phyloP scores from a whole-genome alignment of 129 eudicot genomes.

The Erigeron canadensis region DNA sequence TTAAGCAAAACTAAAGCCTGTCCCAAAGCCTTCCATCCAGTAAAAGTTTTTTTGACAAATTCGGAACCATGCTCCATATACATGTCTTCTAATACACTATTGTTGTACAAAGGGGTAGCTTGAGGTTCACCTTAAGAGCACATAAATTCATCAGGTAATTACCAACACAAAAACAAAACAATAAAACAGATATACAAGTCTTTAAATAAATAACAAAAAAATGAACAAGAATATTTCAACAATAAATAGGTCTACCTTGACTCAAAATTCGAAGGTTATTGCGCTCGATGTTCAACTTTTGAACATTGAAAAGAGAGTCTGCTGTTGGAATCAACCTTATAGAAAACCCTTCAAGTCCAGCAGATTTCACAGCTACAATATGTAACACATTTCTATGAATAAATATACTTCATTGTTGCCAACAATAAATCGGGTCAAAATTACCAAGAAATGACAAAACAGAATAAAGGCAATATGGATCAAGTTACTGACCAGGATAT shows the following conservation, averaged over 20 bases:
- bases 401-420: not conserved
- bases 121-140: slow-evolving; percentile 39
- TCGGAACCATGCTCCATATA: slow-evolving; percentile 69
- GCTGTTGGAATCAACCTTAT: slow-evolving; percentile 82
- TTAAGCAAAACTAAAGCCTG: slow-evolving; percentile 81
- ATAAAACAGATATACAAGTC: not conserved
- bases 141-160: slow-evolving; percentile 24
- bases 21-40: slow-evolving; percentile 66
- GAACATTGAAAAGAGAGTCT: slow-evolving; percentile 50
- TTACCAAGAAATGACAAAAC: not conserved
- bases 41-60: slow-evolving; percentile 51
- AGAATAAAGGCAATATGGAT: not conserved
- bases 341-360: slow-evolving; percentile 44
- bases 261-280: slow-evolving; percentile 57
- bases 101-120: slow-evolving; percentile 78
- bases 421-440: slow-evolving; percentile 3
- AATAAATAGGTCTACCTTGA: slow-evolving; percentile 47
- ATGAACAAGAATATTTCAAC: not conserved
- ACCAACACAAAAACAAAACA: slow-evolving; percentile 1
- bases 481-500: slow-evolving; percentile 60
- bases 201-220: not conserved
- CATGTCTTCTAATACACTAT: slow-evolving; percentile 92
- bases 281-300: slow-evolving; percentile 62
- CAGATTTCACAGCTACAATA: slow-evolving; percentile 47
- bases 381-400: slow-evolving; percentile 10